Evolutionary conservation across 768 basidiomycete genomes (phyloP).

Genomic region (Phlebiopsis flavidoalba): DNA sequence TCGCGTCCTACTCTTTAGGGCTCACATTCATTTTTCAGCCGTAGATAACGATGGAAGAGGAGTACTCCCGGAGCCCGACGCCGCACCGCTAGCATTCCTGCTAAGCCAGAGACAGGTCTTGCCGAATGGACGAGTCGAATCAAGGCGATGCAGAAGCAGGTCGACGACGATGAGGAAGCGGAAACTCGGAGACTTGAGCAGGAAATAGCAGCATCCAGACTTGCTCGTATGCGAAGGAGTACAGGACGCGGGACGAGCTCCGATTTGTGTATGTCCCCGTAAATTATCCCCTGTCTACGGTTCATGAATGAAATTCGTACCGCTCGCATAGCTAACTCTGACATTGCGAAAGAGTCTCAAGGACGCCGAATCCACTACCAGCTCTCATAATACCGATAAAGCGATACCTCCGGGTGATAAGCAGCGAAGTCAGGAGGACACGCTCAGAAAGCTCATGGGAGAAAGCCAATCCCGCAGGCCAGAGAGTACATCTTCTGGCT

Average conservation of each 20-base stretch:
- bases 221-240: constrained; percentile 41
- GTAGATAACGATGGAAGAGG: not conserved
- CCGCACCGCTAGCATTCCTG: constrained; percentile 19
- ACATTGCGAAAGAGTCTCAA: constrained; percentile 23
- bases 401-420: constrained; percentile 29
- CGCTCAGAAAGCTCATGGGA: constrained; percentile 43
- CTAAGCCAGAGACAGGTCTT: constrained; percentile 58
- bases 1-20: not conserved
- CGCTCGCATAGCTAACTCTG: constrained; percentile 15
- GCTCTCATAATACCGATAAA: constrained; percentile 11
- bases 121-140: constrained; percentile 81
- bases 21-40: not conserved
- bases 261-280: constrained; percentile 41
- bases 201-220: constrained; percentile 44
- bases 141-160: constrained; percentile 73
- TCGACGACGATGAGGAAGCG: constrained; percentile 75
- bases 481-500: not conserved
- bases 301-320: not conserved
- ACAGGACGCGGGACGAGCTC: constrained; percentile 34
- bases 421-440: constrained; percentile 39
- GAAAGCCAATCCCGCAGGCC: constrained; percentile 3
- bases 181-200: constrained; percentile 65
- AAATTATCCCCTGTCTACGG: not conserved
- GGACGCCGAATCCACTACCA: constrained; percentile 12
- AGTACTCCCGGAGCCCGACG: constrained; percentile 14